Percentiles rank a stretch among this genome's conserved stretches.
Conservation (phyloP, 108 stramenopile species). For the Fragilaria crotonensis region DNA sequence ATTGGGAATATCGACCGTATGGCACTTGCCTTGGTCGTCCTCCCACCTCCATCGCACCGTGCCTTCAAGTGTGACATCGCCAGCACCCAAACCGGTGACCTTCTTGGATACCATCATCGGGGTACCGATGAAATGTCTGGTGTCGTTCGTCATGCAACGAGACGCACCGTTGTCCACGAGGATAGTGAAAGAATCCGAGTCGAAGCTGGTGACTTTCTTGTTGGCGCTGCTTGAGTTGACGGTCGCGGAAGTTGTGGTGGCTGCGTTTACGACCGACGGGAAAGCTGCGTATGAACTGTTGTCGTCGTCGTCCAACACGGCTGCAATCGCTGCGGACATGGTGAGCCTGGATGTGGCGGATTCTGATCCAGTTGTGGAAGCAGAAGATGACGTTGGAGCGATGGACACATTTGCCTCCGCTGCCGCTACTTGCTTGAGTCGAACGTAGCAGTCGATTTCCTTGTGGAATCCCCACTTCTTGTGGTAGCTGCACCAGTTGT, state of each 20-base stretch:
- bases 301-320: no score
- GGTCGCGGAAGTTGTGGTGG: not conserved
- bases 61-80: not conserved
- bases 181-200: constrained; percentile 11
- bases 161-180: constrained; percentile 14
- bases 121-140: constrained; percentile 3
- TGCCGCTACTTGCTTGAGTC: not conserved
- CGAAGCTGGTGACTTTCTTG: constrained; percentile 3
- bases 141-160: constrained; percentile 6
- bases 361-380: no score
- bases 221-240: no score
- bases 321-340: no score
- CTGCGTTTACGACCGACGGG: no score
- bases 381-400: not conserved
- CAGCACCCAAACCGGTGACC: not conserved
- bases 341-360: no score
- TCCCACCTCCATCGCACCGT: constrained; percentile 9
- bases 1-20: constrained; percentile 22
- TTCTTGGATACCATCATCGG: not conserved
- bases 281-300: no score
- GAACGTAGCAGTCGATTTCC: not conserved
- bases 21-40: constrained; percentile 22
- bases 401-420: not conserved
- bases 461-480: not conserved
- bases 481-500: not conserved